Evolutionary conservation across 768 basidiomycete genomes (phyloP).

Genomic region (Leccinum uliginosum): DNA sequence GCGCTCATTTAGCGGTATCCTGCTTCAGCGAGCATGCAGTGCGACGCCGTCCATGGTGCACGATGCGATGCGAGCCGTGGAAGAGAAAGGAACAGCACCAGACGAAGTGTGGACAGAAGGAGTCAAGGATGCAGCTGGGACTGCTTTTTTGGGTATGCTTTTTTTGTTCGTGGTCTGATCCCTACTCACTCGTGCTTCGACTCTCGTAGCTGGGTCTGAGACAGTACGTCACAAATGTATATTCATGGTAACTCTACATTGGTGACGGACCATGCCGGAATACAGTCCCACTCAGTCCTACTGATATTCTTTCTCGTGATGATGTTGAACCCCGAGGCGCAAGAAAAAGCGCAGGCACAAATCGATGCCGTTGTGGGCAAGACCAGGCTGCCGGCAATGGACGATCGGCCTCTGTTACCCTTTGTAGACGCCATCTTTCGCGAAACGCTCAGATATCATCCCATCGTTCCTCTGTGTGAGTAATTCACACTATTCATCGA

Average conservation of each 20-base stretch:
- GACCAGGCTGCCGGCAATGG: not conserved
- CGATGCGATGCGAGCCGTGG: not conserved
- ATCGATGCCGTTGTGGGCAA: not conserved
- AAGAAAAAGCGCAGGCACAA: not conserved
- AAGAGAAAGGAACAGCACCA: not conserved
- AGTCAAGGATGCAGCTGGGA: not conserved
- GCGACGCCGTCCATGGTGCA: not conserved
- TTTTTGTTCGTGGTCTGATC: not conserved
- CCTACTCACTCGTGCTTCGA: not conserved
- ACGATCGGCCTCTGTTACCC: not conserved
- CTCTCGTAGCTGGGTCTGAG: not conserved
- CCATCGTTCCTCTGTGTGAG: not conserved
- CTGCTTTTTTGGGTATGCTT: not conserved
- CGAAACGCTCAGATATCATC: not conserved
- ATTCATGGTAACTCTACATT: not conserved
- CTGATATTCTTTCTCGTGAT: not conserved
- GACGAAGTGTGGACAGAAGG: not conserved
- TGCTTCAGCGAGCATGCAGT: too few relatives aligned
- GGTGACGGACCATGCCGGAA: not conserved
- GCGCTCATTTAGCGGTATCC: not conserved
- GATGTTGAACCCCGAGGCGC: not conserved
- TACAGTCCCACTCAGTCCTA: not conserved
- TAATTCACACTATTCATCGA: accelerated
- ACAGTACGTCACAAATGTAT: not conserved
- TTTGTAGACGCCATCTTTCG: not conserved